A percentile compares a stretch with the other conserved stretches of the same genome.
Conservation (phyloP, 2,329 filamentous ascomycete genomes). For the Fusarium fracticaudum region DNA sequence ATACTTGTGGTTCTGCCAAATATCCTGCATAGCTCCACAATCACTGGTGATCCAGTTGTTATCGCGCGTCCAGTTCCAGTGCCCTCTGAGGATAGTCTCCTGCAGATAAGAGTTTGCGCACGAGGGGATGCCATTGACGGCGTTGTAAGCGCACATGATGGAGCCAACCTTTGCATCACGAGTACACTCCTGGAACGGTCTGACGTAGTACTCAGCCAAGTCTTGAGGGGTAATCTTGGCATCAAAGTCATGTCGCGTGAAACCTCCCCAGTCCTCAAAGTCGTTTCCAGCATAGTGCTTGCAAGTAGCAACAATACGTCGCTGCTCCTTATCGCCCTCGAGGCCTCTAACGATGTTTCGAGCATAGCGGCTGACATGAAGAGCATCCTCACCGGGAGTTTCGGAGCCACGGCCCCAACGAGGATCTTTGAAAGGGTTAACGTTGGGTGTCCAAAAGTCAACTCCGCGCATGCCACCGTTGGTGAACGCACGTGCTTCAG, state of each 20-base stretch:
- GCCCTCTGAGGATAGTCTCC: background rate
- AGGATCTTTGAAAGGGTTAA: constrained; percentile 3
- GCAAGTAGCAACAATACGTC: constrained; percentile 4
- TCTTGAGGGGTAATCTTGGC: background rate
- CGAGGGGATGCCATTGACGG: background rate
- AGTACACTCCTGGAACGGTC: constrained; percentile 1
- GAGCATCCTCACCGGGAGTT: constrained; percentile 4
- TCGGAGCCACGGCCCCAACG: constrained; percentile 9
- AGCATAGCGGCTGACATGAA: background rate
- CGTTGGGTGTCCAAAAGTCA: constrained; percentile 5
- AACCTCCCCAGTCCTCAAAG: constrained; percentile 9
- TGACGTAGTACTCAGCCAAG: constrained; percentile 6
- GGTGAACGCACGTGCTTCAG: background rate
- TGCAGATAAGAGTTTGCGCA: constrained; percentile 3
- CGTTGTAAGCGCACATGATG: constrained; percentile 10
- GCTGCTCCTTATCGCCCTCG: background rate
- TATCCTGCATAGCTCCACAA: constrained; percentile 11
- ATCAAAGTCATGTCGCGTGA: background rate
- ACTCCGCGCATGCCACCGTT: background rate
- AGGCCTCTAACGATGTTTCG: background rate
- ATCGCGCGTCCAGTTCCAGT: constrained; percentile 9
- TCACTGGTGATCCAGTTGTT: constrained; percentile 17
- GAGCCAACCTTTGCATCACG: background rate
- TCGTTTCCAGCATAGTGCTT: constrained; percentile 4
- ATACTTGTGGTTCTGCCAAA: constrained; percentile 8